Percentiles rank a stretch among this genome's conserved stretches.
phyloP scores from a whole-genome alignment of 768 basidiomycete species.

The Mycena galopus region DNA sequence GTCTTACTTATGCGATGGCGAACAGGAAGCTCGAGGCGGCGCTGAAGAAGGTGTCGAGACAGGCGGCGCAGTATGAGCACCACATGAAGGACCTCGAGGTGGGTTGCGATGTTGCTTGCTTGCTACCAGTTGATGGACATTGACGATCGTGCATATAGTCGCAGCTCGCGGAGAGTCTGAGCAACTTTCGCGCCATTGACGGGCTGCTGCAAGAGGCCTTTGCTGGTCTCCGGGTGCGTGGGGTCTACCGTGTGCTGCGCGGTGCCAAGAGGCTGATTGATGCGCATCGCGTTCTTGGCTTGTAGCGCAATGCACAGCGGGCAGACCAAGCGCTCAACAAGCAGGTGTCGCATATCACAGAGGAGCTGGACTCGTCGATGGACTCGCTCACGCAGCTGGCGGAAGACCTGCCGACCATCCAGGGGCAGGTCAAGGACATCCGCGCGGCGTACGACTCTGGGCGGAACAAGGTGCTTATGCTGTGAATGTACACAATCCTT shows the following conservation, averaged over 20 bases:
- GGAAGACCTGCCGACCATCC: slow-evolving; percentile 70
- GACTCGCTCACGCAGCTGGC: slow-evolving; percentile 69
- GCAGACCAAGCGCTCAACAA: slow-evolving; percentile 68
- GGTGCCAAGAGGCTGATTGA: not conserved
- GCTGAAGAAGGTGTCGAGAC: slow-evolving; percentile 61
- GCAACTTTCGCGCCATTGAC: slow-evolving; percentile 83
- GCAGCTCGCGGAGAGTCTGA: slow-evolving; percentile 76
- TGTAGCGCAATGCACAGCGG: slow-evolving; percentile 69
- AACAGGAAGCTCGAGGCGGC: slow-evolving; percentile 61
- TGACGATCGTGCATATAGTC: slow-evolving; percentile 53
- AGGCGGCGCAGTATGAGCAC: slow-evolving; percentile 62
- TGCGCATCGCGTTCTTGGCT: slow-evolving; percentile 1
- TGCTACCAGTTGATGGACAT: not conserved
- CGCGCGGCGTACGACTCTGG: slow-evolving; percentile 80
- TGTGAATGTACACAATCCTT: not conserved
- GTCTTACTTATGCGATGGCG: not conserved
- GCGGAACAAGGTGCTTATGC: slow-evolving; percentile 66
- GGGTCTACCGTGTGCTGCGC: not conserved
- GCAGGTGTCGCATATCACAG: slow-evolving; percentile 73
- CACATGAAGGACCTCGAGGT: slow-evolving; percentile 77
- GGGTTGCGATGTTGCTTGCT: slow-evolving; percentile 27
- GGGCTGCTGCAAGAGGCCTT: slow-evolving; percentile 76
- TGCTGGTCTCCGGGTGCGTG: slow-evolving; percentile 68
- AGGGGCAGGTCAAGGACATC: slow-evolving; percentile 72
- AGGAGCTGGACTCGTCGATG: slow-evolving; percentile 72